phyloP scores from a whole-genome alignment of 768 basidiomycete species.

The Termitomyces heimii region DNA sequence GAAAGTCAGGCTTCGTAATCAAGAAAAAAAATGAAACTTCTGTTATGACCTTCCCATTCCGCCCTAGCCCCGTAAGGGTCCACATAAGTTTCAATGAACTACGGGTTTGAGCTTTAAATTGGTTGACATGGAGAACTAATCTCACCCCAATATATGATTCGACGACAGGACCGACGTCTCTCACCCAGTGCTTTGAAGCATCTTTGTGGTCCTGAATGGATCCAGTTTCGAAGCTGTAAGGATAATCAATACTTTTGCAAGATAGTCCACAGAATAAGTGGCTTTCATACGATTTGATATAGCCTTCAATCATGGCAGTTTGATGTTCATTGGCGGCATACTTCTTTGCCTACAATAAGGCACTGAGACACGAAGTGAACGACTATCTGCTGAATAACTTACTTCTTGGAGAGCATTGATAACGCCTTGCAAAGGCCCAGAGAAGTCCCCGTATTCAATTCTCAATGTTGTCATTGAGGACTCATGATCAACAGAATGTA shows the following conservation, averaged over 20 bases:
- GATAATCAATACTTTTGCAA: neutral
- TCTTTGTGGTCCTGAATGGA: constrained; percentile 77
- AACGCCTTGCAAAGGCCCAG: constrained; percentile 46
- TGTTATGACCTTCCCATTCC: constrained; percentile 76
- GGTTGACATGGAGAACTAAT: constrained; percentile 2
- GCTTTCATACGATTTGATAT: constrained; percentile 63
- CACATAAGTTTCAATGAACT: constrained; percentile 80
- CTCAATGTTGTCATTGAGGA: constrained; percentile 44
- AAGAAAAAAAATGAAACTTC: neutral
- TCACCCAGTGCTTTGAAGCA: constrained; percentile 77
- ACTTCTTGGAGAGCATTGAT: constrained; percentile 58
- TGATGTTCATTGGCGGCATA: constrained; percentile 72
- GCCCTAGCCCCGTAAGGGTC: constrained; percentile 90
- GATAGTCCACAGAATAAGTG: neutral
- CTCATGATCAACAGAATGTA: constrained; percentile 41
- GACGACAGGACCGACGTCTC: constrained; percentile 81
- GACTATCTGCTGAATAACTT: neutral
- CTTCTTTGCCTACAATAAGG: constrained; percentile 52
- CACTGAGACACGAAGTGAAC: neutral
- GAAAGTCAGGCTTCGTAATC: constrained; percentile 3
- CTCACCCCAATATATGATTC: constrained; percentile 77
- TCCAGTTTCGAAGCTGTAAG: constrained; percentile 63
- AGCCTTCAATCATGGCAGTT: constrained; percentile 65
- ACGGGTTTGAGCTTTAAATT: neutral
- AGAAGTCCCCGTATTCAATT: constrained; percentile 75